Conservation (phyloP, 2,329 filamentous ascomycete species). For the Emericellopsis cladophorae region DNA sequence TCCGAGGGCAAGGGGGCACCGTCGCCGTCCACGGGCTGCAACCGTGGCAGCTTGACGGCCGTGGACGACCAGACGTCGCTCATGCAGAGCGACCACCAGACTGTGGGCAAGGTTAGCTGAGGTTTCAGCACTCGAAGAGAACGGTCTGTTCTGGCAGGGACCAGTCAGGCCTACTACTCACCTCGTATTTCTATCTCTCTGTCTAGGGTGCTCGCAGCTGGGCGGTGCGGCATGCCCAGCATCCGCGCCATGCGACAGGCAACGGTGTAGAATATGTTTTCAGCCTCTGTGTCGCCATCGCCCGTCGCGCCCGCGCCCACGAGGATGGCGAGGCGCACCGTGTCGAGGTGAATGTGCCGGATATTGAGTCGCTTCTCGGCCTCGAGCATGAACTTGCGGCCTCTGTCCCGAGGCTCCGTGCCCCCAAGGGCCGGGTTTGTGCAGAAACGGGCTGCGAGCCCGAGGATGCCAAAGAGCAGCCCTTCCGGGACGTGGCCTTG, state of each 20-base stretch:
- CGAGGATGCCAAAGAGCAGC: constrained; percentile 12
- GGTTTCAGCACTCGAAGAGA: not conserved
- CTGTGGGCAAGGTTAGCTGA: not conserved
- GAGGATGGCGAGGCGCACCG: constrained; percentile 24
- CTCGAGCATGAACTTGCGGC: constrained; percentile 8
- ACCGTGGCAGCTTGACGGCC: constrained; percentile 10
- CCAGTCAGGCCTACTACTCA: constrained; percentile 3
- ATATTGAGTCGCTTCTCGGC: constrained; percentile 16
- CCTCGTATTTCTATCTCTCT: constrained; percentile 19
- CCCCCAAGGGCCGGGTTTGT: constrained; percentile 7
- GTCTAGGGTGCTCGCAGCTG: constrained; percentile 11
- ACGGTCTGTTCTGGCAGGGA: not conserved
- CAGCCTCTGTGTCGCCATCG: constrained; percentile 19
- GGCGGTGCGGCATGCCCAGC: constrained; percentile 19
- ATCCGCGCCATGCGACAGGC: constrained; percentile 20
- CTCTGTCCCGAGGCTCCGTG: constrained; percentile 9
- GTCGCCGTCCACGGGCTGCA: constrained; percentile 8
- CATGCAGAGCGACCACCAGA: constrained; percentile 11
- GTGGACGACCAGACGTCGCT: constrained; percentile 10
- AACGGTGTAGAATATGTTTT: constrained; percentile 23
- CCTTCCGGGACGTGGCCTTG: constrained; percentile 8
- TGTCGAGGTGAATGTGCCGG: constrained; percentile 20
- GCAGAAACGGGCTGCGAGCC: constrained; percentile 13
- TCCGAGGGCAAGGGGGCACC: constrained; percentile 18
- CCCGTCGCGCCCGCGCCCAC: constrained; percentile 19